Base-by-base conservation (phyloP, 176 grass and related monocot species). In the Avena insularis region DNA sequence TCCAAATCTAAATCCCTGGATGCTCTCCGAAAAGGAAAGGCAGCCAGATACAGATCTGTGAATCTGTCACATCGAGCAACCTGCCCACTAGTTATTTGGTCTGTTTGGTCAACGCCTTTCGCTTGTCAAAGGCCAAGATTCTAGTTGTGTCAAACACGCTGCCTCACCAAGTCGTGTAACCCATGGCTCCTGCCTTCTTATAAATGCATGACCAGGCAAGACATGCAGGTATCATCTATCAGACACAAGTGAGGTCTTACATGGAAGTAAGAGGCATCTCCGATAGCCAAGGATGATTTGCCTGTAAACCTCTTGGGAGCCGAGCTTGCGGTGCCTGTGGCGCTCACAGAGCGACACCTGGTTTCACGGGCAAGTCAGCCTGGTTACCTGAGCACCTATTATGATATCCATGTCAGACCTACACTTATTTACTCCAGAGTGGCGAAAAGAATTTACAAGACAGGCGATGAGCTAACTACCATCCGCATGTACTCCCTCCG, bases 201-300 rank as follows among this genome's bases (percentile, higher is more conserved):
- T 72, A 72, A 46, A 72, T 72, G 40, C 69, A 72, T 21, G 19
- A 43, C 38, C 69, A 72, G 4, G 69, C 69, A 72, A 21, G 3
- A 1, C 17, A 72, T n/a, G 36, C 38, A 47, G 17, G 15, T 40
- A 36, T 69, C 66, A 69, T 40, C 67, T 9, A 21, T 20, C 33
- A 40, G 3, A 21, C 19, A 23, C n/a, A 23, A 38, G 35, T 50
- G 21, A 50, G 45, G 71, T 75, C 46, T 75, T 50, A 23, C 71
- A 56, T 10, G 2, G 50, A 55, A 16, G 27, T 56, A 36, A 20
- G 25, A 12, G 50, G 75, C 75, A 36, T 35, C 89, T 91, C 69
- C 2, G 85, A 43, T 77, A 91, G 85, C 89, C 89, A 91, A 87
- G 74, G 80, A 87, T 91, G 89, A 91, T 91, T 87, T 91, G 89